Evolutionary conservation across 2,329 filamentous ascomycete species (phyloP).

Genomic region (Ascomycota sp.): DNA sequence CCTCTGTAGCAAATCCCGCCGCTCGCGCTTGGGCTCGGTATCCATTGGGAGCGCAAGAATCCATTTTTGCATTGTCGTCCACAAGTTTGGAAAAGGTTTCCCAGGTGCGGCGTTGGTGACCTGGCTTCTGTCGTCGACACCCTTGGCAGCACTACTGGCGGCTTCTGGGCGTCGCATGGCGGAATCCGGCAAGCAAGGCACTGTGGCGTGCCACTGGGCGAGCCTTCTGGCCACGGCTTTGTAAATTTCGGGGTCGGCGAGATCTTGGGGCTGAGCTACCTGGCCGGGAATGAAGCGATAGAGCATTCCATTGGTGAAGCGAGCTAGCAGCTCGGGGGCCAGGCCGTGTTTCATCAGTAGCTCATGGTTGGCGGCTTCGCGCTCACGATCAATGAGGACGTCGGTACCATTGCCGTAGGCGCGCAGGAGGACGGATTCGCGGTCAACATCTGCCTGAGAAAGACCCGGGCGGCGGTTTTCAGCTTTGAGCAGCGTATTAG

Average conservation of each 20-base stretch:
- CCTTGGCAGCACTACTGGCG: slow-evolving; percentile 16
- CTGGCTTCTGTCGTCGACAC: slow-evolving; percentile 14
- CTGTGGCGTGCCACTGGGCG: slow-evolving; percentile 75
- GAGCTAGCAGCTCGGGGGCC: slow-evolving; percentile 67
- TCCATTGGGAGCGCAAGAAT: slow-evolving; percentile 58
- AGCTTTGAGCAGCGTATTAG: slow-evolving; percentile 75
- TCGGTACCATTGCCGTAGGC: slow-evolving; percentile 91
- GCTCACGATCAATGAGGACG: slow-evolving; percentile 83
- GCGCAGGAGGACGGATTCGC: slow-evolving; percentile 66
- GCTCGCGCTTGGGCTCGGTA: slow-evolving; percentile 44
- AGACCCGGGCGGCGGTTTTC: slow-evolving; percentile 43
- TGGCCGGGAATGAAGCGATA: slow-evolving; percentile 75
- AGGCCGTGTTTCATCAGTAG: slow-evolving; percentile 64
- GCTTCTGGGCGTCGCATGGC: slow-evolving; percentile 2
- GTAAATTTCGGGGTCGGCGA: slow-evolving; percentile 55
- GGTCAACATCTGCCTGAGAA: slow-evolving; percentile 52
- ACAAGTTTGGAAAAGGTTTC: slow-evolving; percentile 64
- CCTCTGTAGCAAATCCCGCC: slow-evolving; percentile 44
- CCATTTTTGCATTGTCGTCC: slow-evolving; percentile 94
- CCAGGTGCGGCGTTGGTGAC: slow-evolving; percentile 34
- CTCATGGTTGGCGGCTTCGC: slow-evolving; percentile 60
- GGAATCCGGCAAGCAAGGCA: slow-evolving; percentile 30
- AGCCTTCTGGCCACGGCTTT: slow-evolving; percentile 62
- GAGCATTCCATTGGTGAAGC: slow-evolving; percentile 87
- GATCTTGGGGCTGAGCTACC: slow-evolving; percentile 58